A percentile compares a stretch with the other conserved stretches of the same genome.
Evolutionary conservation across 306 rosid species (phyloP).

Genomic region (Canavalia ensiformis): DNA sequence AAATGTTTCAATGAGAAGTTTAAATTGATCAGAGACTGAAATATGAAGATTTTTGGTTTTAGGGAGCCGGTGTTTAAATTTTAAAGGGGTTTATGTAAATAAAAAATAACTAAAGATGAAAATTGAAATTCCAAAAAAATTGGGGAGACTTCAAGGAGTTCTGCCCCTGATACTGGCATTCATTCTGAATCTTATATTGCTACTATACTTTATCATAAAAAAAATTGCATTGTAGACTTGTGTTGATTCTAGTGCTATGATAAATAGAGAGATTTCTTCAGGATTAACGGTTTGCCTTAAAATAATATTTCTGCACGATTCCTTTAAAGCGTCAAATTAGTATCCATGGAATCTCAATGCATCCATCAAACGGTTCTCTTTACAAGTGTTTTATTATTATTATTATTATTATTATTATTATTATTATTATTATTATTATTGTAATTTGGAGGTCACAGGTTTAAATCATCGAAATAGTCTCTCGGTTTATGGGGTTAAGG

Average conservation of each 20-base stretch:
- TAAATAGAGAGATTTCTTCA: conserved; percentile 9
- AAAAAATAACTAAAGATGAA: neutral
- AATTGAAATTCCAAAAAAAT: neutral
- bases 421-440: neutral
- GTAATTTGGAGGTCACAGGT: neutral
- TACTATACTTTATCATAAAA: neutral
- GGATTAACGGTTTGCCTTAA: neutral
- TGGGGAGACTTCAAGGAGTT: neutral
- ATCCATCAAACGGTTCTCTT: neutral
- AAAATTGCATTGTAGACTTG: neutral
- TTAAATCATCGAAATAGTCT: neutral
- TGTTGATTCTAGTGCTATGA: neutral
- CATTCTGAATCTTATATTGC: conserved; percentile 1
- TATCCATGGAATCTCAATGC: conserved; percentile 8
- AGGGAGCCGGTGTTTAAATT: neutral
- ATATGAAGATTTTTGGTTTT: neutral
- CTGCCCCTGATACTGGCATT: neutral
- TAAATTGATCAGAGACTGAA: neutral
- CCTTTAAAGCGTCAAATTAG: neutral
- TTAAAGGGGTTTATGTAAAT: neutral
- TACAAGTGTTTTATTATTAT: neutral
- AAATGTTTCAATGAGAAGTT: conserved; percentile 17
- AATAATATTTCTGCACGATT: neutral
- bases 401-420: too few species aligned
- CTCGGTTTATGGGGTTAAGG: neutral